Percentiles rank a stretch among this genome's conserved stretches.
phyloP scores from a whole-genome alignment of 257 asterid genomes.

The Primulina tabacum region DNA sequence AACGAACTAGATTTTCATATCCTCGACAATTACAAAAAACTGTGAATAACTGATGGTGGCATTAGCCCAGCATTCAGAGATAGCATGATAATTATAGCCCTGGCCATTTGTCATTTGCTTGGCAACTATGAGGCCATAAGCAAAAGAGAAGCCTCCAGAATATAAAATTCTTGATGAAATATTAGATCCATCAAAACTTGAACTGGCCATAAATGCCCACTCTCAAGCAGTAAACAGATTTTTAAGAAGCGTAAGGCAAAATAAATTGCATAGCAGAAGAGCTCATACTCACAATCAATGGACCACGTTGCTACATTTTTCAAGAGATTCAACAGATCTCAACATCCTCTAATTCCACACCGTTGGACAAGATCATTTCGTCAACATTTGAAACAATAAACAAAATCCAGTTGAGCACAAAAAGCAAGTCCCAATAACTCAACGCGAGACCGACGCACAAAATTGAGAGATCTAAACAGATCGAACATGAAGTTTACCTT shows the following conservation, averaged over 20 bases:
- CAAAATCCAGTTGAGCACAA: constrained; percentile 11
- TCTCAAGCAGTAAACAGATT: neutral
- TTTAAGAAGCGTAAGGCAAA: neutral
- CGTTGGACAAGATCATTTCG: neutral
- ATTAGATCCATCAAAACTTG: neutral
- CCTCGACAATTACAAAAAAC: neutral
- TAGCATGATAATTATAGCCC: neutral
- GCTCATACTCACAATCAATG: neutral
- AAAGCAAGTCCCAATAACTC: constrained; percentile 1
- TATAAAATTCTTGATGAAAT: neutral
- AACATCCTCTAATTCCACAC: neutral
- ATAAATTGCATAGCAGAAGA: neutral
- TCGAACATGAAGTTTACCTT: constrained; percentile 38
- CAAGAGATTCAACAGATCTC: neutral
- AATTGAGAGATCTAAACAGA: constrained; percentile 34
- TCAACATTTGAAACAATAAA: constrained; percentile 11
- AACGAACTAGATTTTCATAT: neutral
- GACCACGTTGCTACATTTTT: neutral
- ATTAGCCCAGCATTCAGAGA: neutral
- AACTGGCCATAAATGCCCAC: neutral
- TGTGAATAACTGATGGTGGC: neutral
- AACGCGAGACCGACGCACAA: neutral
- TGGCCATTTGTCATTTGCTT: neutral
- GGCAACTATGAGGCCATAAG: neutral
- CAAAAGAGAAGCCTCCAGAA: too few relatives aligned